Evolutionary conservation across 2,329 filamentous ascomycete species (phyloP).

Genomic region (Botrytis medusae): DNA sequence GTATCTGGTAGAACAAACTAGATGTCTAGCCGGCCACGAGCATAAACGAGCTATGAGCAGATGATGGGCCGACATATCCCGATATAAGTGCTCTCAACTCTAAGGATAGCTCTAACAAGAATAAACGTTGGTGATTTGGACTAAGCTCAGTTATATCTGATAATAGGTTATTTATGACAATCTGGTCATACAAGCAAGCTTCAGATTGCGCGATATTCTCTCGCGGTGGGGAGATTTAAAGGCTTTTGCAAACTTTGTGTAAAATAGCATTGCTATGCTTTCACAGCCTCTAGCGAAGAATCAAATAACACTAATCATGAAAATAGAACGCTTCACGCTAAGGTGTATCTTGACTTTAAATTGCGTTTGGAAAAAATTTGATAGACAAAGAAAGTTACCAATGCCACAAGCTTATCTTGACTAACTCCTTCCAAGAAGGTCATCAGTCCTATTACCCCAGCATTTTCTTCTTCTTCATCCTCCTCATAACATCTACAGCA

Average conservation of each 20-base stretch:
- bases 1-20: neutral
- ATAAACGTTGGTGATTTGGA: neutral
- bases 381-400: neutral
- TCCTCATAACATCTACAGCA: slow-evolving; percentile 13
- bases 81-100: neutral
- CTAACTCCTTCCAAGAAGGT: neutral
- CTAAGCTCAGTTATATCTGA: neutral
- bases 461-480: neutral
- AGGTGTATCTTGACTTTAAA: neutral
- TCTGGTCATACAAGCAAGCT: neutral
- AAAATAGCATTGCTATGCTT: neutral
- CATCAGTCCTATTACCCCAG: neutral
- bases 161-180: neutral
- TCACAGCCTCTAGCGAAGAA: neutral
- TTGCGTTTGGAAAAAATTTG: neutral
- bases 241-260: neutral
- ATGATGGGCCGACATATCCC: neutral
- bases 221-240: neutral
- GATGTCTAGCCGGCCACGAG: neutral
- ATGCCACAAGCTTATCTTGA: neutral
- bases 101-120: neutral
- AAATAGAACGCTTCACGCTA: neutral
- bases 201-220: neutral
- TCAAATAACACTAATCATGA: neutral
- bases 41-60: neutral